Evolutionary conservation across 2,329 filamentous ascomycete species (phyloP), one percentile per base, ranked within the genome.

Genomic region (Pseudogymnoascus sp.): DNA sequence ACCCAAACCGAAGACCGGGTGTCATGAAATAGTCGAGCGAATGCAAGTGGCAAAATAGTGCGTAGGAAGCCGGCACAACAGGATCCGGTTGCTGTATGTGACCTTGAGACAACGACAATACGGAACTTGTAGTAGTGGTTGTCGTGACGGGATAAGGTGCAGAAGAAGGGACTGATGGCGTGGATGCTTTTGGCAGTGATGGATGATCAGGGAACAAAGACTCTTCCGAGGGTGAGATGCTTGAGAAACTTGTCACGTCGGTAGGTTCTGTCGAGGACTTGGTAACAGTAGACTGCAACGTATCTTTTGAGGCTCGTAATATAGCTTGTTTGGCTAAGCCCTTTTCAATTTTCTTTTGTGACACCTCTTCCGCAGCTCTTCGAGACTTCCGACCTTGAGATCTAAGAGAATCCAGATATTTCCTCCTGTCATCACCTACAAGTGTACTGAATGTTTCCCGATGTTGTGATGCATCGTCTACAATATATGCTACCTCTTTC

Each of bases 1-100:
- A 96, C 26, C 95, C 95, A 71, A 99, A 99, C 26, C 95, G 90
- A 61, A 99, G 81, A 7, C 95, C 95, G 1, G 95, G 95, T 62
- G 92, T 93, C 72, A 95, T 86, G 77, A 89, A 97, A 76, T 93
- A 97, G 60, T 89, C 90, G 16, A 83, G 80, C 6, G 82, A 80
- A 72, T 97, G 90, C 26, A 99, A 79, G 72, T 95, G 87, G 37
- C 84, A 85, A 76, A 91, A 96, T 21, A 97, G 79, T 2, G 90
- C 86, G 69, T 91, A 93, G 1, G 85, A 86, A 16, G 76, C 75
- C 2, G 82, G 77, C 4, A 76, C 76, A 14, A 69, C 64, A 14
- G 78, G 77, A 19, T 76, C 70, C 42, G 71, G 66, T 13, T 68
- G 67, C 29, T 64, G 42, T 40, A 63, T 53, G 47, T 67, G 61